phyloP scores from a whole-genome alignment of 2,329 filamentous ascomycete genomes.

The Pseudogymnoascus sp. region DNA sequence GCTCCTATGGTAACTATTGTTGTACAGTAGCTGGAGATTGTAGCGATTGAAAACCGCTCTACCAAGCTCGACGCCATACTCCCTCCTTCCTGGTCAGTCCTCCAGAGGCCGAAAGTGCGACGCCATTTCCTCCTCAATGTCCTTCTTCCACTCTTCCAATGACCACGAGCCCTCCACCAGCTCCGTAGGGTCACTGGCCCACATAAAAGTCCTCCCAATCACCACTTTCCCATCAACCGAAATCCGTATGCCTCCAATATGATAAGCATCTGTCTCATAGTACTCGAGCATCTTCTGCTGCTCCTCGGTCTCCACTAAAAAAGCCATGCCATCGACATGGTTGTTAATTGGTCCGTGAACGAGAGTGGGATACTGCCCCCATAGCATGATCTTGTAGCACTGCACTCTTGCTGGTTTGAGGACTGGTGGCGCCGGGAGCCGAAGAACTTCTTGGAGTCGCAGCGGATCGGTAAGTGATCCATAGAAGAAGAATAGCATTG shows the following conservation, averaged over 20 bases:
- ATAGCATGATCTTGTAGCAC: slow-evolving; percentile 17
- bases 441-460: slow-evolving; percentile 17
- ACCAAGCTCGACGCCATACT: not conserved
- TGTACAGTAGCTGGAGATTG: not conserved
- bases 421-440: slow-evolving; percentile 15
- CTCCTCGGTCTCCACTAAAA: slow-evolving; percentile 14
- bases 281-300: slow-evolving; percentile 15
- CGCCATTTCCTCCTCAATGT: slow-evolving; percentile 17
- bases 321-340: slow-evolving; percentile 15
- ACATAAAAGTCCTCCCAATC: slow-evolving; percentile 16
- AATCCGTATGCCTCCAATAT: slow-evolving; percentile 14
- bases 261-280: slow-evolving; percentile 17
- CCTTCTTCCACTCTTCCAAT: slow-evolving; percentile 17
- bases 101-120: slow-evolving; percentile 17
- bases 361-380: slow-evolving; percentile 18
- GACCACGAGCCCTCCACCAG: slow-evolving; percentile 17
- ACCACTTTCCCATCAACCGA: slow-evolving; percentile 11
- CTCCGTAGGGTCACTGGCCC: slow-evolving; percentile 12
- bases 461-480: slow-evolving; percentile 18
- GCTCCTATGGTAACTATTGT: not conserved
- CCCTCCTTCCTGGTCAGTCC: not conserved
- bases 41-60: not conserved
- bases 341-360: slow-evolving; percentile 12
- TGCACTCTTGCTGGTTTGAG: slow-evolving; percentile 17
- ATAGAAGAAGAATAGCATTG: slow-evolving; percentile 18